Evolutionary conservation across 116 monocot genomes (phyloP), one percentile per base, ranked within the genome.

Genomic region (Trichopus zeylanicus): DNA sequence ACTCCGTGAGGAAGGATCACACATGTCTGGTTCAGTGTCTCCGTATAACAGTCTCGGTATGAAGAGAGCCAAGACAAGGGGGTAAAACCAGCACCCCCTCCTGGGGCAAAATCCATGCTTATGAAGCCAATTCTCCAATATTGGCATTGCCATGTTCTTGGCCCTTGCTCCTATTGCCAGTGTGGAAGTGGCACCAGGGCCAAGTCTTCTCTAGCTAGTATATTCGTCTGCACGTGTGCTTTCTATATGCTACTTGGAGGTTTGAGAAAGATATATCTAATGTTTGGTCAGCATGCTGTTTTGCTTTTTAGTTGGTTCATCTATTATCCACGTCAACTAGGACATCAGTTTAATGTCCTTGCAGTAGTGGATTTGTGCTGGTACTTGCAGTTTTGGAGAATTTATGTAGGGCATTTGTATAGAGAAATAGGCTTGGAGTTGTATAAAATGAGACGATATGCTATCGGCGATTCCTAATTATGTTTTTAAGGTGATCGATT

Each of bases 21-120:
- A 72, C 46, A 73, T 72, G 31, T 70, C 75, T 24, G 81, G 89
- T 4, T 81, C 84, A 4, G 48, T 75, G 18, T 89, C 84, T 16
- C 84, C 89, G 21, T 89, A 81, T 68, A 80, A 80, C 29, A 82
- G 76, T 62, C 74, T 78, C 4, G 76, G 89, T 5, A 70, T 89
- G 84, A 89, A 89, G 70, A 84, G 89, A 64, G 89, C 89, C 35
- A 89, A 89, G 62, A 89, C 84, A 16, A 66, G 75, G 56, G 78
- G 81, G 53, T 88, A 64, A 49, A 22, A 22, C 9, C n/a, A n/a
- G 42, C 42, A 42, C 42, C 42, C n/a, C 42, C 42, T 42, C 42
- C n/a, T 13, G 13, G 42, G 42, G 12, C 42, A 42, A 42, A 12
- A 13, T 42, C 42, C 42, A 42, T 42, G 42, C 42, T 49, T 20